These are phyloP conservation scores for Dovyalis caffra DNA, from an alignment of 345 rosid species.

Conservation along the genomic window DNA sequence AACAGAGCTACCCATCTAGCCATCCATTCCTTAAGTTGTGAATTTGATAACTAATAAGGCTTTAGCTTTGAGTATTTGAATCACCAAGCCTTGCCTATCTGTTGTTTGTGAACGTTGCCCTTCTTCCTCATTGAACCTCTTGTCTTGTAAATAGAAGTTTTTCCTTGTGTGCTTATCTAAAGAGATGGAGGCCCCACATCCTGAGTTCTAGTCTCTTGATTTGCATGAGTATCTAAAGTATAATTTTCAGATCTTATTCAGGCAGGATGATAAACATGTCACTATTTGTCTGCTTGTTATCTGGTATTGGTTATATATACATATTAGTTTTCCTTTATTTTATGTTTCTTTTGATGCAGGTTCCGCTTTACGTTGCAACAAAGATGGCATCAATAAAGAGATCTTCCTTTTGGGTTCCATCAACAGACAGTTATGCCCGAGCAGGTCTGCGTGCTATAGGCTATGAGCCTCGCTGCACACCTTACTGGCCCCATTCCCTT, in stretches of 20 bases:
- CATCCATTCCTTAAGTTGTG: neutral
- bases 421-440: slow-evolving; percentile 60
- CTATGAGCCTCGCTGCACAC: slow-evolving; percentile 70
- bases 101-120: neutral
- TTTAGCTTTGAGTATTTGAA: neutral
- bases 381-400: slow-evolving; percentile 74
- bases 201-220: neutral
- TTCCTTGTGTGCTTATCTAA: neutral
- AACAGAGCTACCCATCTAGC: neutral
- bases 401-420: slow-evolving; percentile 77
- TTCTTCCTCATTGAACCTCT: neutral
- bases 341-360: slow-evolving; percentile 34
- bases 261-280: neutral
- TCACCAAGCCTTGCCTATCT: neutral
- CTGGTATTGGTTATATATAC: neutral
- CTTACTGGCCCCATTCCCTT: slow-evolving; percentile 79
- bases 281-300: neutral
- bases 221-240: neutral
- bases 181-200: neutral
- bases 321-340: neutral
- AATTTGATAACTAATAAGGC: neutral
- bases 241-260: neutral
- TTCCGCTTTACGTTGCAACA: slow-evolving; percentile 79
- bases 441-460: slow-evolving; percentile 67
- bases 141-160: neutral